Base-by-base conservation (phyloP, 2,329 filamentous ascomycete genomes). In the Leptographium lundbergii region DNA sequence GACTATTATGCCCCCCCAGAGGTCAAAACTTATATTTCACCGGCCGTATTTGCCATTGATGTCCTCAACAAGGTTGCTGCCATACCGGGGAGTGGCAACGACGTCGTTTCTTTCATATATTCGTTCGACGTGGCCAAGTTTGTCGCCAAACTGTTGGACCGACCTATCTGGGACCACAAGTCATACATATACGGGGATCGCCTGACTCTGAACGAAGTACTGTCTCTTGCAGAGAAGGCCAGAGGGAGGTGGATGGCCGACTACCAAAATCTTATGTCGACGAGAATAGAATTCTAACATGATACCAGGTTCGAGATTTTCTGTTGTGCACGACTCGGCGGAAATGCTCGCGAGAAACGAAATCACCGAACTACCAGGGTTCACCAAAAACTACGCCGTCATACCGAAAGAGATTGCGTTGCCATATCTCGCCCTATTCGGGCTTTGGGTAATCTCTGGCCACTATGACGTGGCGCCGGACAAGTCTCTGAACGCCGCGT, bases 51-150 rank as follows among this genome's bases (percentile, higher is more conserved):
- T 17, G 70, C 74, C 4, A 61, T 80, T 24, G 75, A 80, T 63
- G 71, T 80, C 11, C 59, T 65, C 4, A 69, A 70, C 60, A 72
- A 74, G 14, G 67, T 67, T 3, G 79, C 79, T 1, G 75, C 72
- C 13, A 74, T 81, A 24, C 78, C 79, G 0, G 77, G 76, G 0
- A 69, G 73, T 25, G 80, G 80, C 0, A 68, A 75, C n/a, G 69
- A 67, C 6, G 66, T 67, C 3, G 69, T 77, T 10, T 66, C 70
- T 3, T 75, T 79, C 65, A 81, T 77, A 0, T 75, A 80, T 63
- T 77, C 73, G 1, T 67, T 67, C 5, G 79, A 82, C 63, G 67
- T 82, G 48, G 77, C 58, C 50, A 36, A 14, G 45, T 48, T 48
- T 48, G 45, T 48, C 17, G 45, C 19, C 45, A 48, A 24, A n/a